Base-by-base conservation (phyloP, 768 basidiomycete genomes). In the Pisolithus orientalis region DNA sequence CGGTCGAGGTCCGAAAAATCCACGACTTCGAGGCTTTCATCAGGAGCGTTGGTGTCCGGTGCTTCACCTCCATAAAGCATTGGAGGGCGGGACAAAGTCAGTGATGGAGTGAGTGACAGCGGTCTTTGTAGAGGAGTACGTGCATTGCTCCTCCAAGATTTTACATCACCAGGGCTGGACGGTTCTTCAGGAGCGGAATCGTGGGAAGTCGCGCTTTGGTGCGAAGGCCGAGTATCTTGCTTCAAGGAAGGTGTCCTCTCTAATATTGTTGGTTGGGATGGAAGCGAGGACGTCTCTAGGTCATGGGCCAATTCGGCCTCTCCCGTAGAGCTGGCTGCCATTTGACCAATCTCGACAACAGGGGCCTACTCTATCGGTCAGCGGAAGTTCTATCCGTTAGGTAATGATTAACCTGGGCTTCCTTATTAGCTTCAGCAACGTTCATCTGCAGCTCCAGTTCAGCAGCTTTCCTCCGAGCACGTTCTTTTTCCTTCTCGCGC, bases 1-100 rank as follows among this genome's bases (percentile, higher is more conserved):
- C 80, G 84, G 40, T 75, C 85, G 64, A 90, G 74, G 44, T 92
- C 88, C 2, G 79, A 78, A 58, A 90, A 92, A 60, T 91, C 88
- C 6, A 92, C 79, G n/a, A 87, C 78, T 60, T 90, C 88, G 3
- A 90, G 75, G 50, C 82, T 78, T 58, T 85, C 86, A 21, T 77
- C 80, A 4, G 75, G 65, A 50, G 69, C 66, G 39, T 74, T 66
- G 16, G 70, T 69, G n/a, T 85, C 55, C 9, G 65, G 54, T 37
- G 62, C 68, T 16, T 65, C 65, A n/a, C 65, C 53, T 40, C 67
- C 72, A 27, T 67, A 65, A 9, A 77, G 59, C 29, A 67, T 38
- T 14, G 66, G 59, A 16, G 72, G 69, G 45, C 72, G 66, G 34
- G 59, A 59, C 9, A 61, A 44, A 21, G 25, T 17, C 25, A 60